phyloP scores from a whole-genome alignment of 2,329 filamentous ascomycete species.

The Sporothrix curviconia region DNA sequence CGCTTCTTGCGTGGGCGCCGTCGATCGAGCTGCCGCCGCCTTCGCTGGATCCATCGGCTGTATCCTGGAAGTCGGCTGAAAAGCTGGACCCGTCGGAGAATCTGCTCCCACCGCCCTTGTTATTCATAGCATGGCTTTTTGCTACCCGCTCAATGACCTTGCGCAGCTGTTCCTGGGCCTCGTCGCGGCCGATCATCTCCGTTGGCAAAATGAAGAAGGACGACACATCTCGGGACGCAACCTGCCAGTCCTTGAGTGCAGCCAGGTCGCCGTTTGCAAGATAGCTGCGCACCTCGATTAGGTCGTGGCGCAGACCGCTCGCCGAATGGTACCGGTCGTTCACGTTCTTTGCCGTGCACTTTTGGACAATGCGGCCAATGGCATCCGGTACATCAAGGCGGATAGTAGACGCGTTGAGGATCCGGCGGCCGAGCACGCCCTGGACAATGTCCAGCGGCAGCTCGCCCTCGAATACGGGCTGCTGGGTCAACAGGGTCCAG shows the following conservation, averaged over 20 bases:
- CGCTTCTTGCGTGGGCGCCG: slow-evolving; percentile 42
- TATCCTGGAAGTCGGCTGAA: slow-evolving; percentile 43
- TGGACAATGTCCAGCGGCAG: slow-evolving; percentile 87
- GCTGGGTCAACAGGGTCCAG: slow-evolving; percentile 76
- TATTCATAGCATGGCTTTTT: slow-evolving; percentile 50
- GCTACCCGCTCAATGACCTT: slow-evolving; percentile 71
- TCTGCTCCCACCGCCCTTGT: slow-evolving; percentile 36
- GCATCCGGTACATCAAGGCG: slow-evolving; percentile 80
- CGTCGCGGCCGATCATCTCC: slow-evolving; percentile 70
- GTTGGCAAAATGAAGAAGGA: slow-evolving; percentile 86
- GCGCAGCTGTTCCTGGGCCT: slow-evolving; percentile 64
- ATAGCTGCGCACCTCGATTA: slow-evolving; percentile 66
- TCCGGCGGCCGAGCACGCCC: slow-evolving; percentile 71
- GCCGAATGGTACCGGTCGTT: slow-evolving; percentile 84
- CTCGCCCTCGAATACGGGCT: slow-evolving; percentile 71
- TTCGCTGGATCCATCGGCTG: slow-evolving; percentile 52
- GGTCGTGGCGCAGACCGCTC: slow-evolving; percentile 76
- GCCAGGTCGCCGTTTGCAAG: slow-evolving; percentile 67
- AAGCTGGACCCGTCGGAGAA: slow-evolving; percentile 49
- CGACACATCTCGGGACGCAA: slow-evolving; percentile 80
- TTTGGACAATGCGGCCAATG: slow-evolving; percentile 75
- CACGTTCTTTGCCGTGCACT: slow-evolving; percentile 85
- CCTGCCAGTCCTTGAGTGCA: slow-evolving; percentile 65
- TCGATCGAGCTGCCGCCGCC: slow-evolving; percentile 50
- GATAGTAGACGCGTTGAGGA: slow-evolving; percentile 68